Evolutionary conservation across 2,329 filamentous ascomycete species (phyloP), one percentile per base, ranked within the genome.

Genomic region (Torrubiella hemipterigena): DNA sequence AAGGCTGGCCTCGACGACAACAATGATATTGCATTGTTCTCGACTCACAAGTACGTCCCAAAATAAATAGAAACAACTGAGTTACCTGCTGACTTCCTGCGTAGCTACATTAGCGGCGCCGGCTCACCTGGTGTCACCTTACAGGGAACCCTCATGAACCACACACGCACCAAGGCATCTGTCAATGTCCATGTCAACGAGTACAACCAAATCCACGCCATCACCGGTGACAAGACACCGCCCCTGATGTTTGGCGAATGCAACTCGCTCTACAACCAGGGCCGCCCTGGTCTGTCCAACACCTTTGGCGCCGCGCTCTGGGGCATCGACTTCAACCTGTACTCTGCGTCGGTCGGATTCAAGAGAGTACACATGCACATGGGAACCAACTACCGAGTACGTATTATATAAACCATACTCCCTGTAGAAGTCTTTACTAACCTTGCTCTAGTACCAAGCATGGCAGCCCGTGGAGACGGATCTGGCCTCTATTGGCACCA

Each of bases 291-390:
- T 0, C 55, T 79, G 13, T 76, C 70, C 18, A 74, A 79, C 51
- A 61, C 69, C 0, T 80, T 79, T 45, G 75, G 74, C 20, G 74
- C 73, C 9, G 73, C 74, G 6, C 66, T 79, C n/a, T 79, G 73
- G 74, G 69, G 60, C 17, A 45, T 77, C 9, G 73, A 79, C 49
- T 78, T 76, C 55, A 67, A 67, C 40, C 56, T 78, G 5, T 70
- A 66, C 44, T 62, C 61, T 31, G 74, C 73, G 2, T 56, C 65
- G 0, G 61, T 62, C 3, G 67, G 66, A 10, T 67, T 79, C 50
- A 55, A 55, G 30, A 63, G 73, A 15, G 61, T 73, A 3, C 70
- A 77, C 44, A 72, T 78, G 68, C 75, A 80, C 50, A 65, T 70
- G 55, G 74, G 73, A 7, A 74, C 69, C 10, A 63, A 76, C 45